These are phyloP conservation scores for Babesia sp. DNA, from an alignment of 169 alveolate species.

Conservation along the genomic window DNA sequence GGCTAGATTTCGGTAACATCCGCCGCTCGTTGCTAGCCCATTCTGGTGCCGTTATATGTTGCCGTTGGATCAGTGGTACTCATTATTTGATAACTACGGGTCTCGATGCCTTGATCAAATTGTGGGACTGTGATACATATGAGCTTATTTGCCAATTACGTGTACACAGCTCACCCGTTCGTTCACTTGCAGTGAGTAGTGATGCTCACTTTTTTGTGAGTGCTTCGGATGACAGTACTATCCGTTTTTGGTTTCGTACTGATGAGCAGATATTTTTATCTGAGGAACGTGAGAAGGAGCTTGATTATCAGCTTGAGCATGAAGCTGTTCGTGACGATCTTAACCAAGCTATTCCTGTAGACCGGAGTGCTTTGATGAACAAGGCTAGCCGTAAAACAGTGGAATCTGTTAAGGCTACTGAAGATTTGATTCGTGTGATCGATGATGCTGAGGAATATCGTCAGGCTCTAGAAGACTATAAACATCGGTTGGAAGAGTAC, in stretches of 20 bases:
- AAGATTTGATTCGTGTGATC: slow-evolving; percentile 67
- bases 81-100: slow-evolving; percentile 64
- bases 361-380: slow-evolving; percentile 66
- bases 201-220: slow-evolving; percentile 67
- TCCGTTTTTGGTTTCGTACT: slow-evolving; percentile 75
- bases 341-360: slow-evolving; percentile 72
- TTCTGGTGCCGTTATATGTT: slow-evolving; percentile 27
- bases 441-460: slow-evolving; percentile 57
- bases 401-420: slow-evolving; percentile 79
- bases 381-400: slow-evolving; percentile 80
- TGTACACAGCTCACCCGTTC: slow-evolving; percentile 63
- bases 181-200: slow-evolving; percentile 52
- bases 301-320: slow-evolving; percentile 79
- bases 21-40: slow-evolving; percentile 63
- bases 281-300: slow-evolving; percentile 84
- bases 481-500: neutral
- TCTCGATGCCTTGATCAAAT: slow-evolving; percentile 55
- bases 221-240: slow-evolving; percentile 70
- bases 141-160: slow-evolving; percentile 69
- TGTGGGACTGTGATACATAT: slow-evolving; percentile 80
- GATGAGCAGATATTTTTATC: slow-evolving; percentile 78
- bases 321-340: slow-evolving; percentile 78
- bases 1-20: slow-evolving; percentile 83
- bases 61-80: slow-evolving; percentile 44
- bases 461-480: slow-evolving; percentile 28